Percentiles rank a stretch among this genome's conserved stretches.
Evolutionary conservation across 371 early-diverging fungal species (phyloP).

Genomic region (Massospora cicadina): DNA sequence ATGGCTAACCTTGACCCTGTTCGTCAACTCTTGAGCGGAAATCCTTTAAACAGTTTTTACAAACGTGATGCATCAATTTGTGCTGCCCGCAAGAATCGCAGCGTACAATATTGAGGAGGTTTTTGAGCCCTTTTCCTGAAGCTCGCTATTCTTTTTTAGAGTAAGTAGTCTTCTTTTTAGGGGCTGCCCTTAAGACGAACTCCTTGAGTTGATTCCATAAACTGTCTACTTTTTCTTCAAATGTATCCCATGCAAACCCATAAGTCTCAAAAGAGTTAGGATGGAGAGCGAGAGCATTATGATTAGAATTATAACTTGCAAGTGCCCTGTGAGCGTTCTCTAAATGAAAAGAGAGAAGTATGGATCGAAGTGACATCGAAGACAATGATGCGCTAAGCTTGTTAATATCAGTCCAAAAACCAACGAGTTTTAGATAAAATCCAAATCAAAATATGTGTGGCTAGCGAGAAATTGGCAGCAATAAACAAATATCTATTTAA

Average conservation of each 20-base stretch:
- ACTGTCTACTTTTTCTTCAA: not conserved
- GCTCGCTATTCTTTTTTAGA: slow-evolving; percentile 72
- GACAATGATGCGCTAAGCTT: too few species aligned
- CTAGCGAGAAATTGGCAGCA: too few species aligned
- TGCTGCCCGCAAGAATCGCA: slow-evolving; percentile 58
- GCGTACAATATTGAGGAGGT: slow-evolving; percentile 42
- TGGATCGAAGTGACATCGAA: too few species aligned
- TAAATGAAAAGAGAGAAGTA: too few species aligned
- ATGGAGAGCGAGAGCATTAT: not conserved
- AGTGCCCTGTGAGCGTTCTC: too few species aligned
- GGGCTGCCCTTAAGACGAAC: slow-evolving; percentile 26
- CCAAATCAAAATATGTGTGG: too few species aligned
- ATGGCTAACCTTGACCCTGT: not conserved
- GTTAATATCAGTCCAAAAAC: too few species aligned
- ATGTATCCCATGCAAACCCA: not conserved
- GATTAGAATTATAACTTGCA: too few species aligned
- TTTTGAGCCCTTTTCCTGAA: slow-evolving; percentile 57
- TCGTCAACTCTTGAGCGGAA: slow-evolving; percentile 16
- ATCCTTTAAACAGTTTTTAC: slow-evolving; percentile 51
- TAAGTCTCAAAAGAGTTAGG: not conserved
- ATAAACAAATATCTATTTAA: too few species aligned
- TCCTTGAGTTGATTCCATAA: slow-evolving; percentile 5
- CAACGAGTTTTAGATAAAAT: too few species aligned
- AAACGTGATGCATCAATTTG: slow-evolving; percentile 57
- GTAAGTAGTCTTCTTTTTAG: slow-evolving; percentile 74